Conservation (phyloP, 148 eudicot genomes). For the Suaeda aralocaspica region DNA sequence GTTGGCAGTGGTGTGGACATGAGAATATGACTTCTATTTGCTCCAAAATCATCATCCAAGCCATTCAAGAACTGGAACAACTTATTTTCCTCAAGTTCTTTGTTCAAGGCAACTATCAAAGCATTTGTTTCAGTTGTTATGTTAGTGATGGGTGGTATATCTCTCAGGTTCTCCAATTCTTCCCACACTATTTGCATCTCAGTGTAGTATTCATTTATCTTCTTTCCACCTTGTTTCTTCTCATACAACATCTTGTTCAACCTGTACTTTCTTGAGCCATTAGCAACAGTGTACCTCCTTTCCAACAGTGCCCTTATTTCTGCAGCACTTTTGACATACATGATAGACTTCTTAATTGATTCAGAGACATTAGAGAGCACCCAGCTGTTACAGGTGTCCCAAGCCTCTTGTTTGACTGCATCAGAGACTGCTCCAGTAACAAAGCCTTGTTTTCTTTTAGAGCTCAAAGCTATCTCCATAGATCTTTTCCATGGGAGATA, state of each 20-base stretch:
- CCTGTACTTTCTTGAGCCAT: not conserved
- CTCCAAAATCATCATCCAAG: not conserved
- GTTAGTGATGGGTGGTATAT: not conserved
- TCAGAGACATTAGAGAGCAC: not conserved
- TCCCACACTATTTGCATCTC: not conserved
- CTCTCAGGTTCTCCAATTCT: not conserved
- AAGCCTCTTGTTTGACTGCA: not conserved
- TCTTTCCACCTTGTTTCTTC: not conserved
- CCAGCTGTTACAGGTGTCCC: not conserved
- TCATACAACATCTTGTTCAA: not conserved
- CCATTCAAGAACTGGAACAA: conserved; percentile 1
- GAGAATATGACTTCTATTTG: not conserved
- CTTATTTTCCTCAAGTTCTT: not conserved
- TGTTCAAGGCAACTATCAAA: not conserved
- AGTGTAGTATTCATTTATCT: not conserved
- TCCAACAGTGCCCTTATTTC: not conserved
- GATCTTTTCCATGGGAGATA: not conserved
- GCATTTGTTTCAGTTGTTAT: not conserved
- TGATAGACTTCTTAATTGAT: not conserved
- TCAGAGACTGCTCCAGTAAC: not conserved
- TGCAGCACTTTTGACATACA: not conserved
- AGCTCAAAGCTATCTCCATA: not conserved
- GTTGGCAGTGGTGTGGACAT: not conserved
- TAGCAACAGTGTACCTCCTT: not conserved
- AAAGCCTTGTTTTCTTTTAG: conserved; percentile 5